These are phyloP conservation scores for Candida takata DNA, from an alignment of 805 yeast species.

Conservation along the genomic window DNA sequence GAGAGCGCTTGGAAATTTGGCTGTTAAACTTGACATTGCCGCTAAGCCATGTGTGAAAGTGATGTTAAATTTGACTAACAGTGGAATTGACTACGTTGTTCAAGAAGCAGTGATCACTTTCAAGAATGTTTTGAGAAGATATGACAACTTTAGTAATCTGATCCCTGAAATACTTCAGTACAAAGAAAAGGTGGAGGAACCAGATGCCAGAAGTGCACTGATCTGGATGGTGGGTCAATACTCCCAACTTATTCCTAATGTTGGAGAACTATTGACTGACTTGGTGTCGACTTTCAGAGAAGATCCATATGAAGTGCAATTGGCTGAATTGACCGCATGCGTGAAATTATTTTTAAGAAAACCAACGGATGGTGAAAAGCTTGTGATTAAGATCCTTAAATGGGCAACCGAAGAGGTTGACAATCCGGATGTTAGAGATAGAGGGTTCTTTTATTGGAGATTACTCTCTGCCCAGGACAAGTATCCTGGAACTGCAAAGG, in stretches of 20 bases:
- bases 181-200: conserved; percentile 54
- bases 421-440: conserved; percentile 80
- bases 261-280: conserved; percentile 34
- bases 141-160: conserved; percentile 51
- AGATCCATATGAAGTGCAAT: conserved; percentile 70
- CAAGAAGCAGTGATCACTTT: conserved; percentile 77
- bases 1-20: conserved; percentile 83
- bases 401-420: conserved; percentile 66
- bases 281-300: conserved; percentile 43
- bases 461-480: conserved; percentile 47
- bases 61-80: conserved; percentile 50
- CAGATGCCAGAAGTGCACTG: conserved; percentile 71
- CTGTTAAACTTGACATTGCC: conserved; percentile 62
- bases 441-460: conserved; percentile 85
- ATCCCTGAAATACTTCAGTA: conserved; percentile 35
- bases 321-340: conserved; percentile 64
- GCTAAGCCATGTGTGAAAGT: conserved; percentile 60
- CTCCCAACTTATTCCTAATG: conserved; percentile 39
- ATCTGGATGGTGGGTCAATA: conserved; percentile 83
- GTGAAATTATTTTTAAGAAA: conserved; percentile 58
- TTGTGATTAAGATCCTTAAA: conserved; percentile 54
- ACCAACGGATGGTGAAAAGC: conserved; percentile 46
- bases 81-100: conserved; percentile 64
- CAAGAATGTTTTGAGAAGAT: conserved; percentile 69
- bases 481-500: conserved; percentile 34